Conservation (phyloP, 345 rosid species). For the Citrus unshiu region DNA sequence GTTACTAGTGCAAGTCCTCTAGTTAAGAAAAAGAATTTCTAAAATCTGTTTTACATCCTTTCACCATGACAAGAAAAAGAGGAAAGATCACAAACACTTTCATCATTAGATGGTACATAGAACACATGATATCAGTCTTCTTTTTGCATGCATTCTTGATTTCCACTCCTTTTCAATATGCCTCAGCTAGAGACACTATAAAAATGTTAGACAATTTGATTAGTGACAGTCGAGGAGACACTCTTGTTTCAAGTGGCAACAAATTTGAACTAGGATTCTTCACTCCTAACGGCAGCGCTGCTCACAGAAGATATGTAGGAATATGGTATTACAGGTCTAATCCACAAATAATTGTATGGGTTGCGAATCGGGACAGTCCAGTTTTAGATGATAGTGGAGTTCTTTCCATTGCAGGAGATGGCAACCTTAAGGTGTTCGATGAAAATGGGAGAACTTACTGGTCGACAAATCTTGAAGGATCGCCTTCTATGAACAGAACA, state of each 20-base stretch:
- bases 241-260: slow-evolving; percentile 31
- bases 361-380: slow-evolving; percentile 41
- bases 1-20: not conserved
- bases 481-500: slow-evolving; percentile 1
- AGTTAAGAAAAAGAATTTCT: not conserved
- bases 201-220: slow-evolving; percentile 25
- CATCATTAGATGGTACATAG: slow-evolving; percentile 15
- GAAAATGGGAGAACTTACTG: slow-evolving; percentile 24
- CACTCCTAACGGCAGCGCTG: slow-evolving; percentile 32
- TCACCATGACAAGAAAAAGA: not conserved
- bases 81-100: slow-evolving; percentile 16
- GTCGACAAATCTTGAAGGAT: slow-evolving; percentile 11
- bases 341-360: slow-evolving; percentile 38
- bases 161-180: slow-evolving; percentile 12
- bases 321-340: slow-evolving; percentile 33
- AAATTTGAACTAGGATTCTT: slow-evolving; percentile 49
- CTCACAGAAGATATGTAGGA: slow-evolving; percentile 34
- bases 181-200: slow-evolving; percentile 26
- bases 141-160: slow-evolving; percentile 1
- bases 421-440: slow-evolving; percentile 29
- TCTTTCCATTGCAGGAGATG: slow-evolving; percentile 21
- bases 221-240: slow-evolving; percentile 29
- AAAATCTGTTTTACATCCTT: not conserved
- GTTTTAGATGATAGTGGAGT: slow-evolving; percentile 3
- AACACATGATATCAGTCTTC: slow-evolving; percentile 27